Evolutionary conservation across 2,329 filamentous ascomycete genomes (phyloP).

Genomic region (Neofusicoccum parvum): DNA sequence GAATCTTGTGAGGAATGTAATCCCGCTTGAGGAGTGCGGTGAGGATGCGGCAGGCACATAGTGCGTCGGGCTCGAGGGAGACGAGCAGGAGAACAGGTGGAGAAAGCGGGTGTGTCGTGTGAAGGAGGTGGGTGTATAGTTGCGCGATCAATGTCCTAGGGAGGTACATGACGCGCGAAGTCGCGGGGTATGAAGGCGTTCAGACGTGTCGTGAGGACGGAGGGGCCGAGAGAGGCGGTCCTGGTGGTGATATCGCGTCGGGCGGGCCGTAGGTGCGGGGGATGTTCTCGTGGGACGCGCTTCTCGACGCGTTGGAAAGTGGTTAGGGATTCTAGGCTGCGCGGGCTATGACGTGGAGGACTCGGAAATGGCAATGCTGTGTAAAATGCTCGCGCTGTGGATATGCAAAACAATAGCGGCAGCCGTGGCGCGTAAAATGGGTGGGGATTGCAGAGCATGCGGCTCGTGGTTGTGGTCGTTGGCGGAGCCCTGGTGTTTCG

Average conservation of each 20-base stretch:
- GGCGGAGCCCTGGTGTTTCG: background rate
- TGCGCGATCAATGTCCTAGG: slow-evolving; percentile 86
- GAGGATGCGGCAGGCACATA: slow-evolving; percentile 93
- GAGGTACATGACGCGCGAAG: slow-evolving; percentile 75
- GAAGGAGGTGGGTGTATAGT: slow-evolving; percentile 86
- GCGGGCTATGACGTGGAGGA: slow-evolving; percentile 8
- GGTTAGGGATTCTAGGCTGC: slow-evolving; percentile 9
- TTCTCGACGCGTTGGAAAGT: slow-evolving; percentile 12
- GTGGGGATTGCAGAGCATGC: background rate
- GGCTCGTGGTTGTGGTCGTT: background rate
- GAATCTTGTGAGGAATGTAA: slow-evolving; percentile 96
- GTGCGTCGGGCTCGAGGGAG: slow-evolving; percentile 89
- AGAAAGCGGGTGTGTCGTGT: slow-evolving; percentile 83
- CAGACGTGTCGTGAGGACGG: background rate
- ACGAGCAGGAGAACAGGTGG: slow-evolving; percentile 90
- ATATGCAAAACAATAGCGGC: slow-evolving; percentile 10
- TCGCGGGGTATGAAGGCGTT: background rate
- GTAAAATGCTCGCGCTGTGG: background rate
- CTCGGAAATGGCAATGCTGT: slow-evolving; percentile 13
- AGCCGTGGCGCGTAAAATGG: background rate
- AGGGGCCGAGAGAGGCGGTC: background rate
- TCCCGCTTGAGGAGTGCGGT: slow-evolving; percentile 93
- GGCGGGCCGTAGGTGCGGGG: background rate
- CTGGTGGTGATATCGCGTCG: background rate
- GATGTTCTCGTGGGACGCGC: slow-evolving; percentile 3